phyloP scores from a whole-genome alignment of 148 eudicot genomes.

The Cornus kousa region DNA sequence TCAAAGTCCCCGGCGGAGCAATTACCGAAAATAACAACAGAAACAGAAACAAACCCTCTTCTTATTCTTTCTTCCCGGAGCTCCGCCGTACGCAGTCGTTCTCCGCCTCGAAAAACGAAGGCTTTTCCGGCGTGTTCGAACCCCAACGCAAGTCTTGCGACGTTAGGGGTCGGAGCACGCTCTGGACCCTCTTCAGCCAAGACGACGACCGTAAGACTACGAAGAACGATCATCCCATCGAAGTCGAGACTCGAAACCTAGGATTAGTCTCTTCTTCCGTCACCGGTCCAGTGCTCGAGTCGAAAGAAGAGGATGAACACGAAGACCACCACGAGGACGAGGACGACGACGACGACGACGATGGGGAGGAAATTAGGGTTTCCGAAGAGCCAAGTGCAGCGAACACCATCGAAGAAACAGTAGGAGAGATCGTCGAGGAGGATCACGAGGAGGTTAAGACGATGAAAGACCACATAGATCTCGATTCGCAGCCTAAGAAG shows the following conservation, averaged over 20 bases:
- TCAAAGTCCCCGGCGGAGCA: conserved; percentile 21
- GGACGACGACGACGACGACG: conserved; percentile 21
- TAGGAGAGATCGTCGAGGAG: conserved; percentile 34
- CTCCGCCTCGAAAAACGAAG: conserved; percentile 68
- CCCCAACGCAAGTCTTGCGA: conserved; percentile 63
- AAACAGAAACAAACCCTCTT: conserved; percentile 21
- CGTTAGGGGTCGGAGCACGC: conserved; percentile 47
- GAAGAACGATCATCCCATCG: background rate
- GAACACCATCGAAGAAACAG: conserved; percentile 16
- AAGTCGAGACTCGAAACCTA: conserved; percentile 13
- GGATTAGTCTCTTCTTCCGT: conserved; percentile 15
- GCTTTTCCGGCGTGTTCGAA: conserved; percentile 32
- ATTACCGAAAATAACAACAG: conserved; percentile 7
- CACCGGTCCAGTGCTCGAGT: conserved; percentile 8
- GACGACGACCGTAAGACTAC: conserved; percentile 25
- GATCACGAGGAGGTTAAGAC: conserved; percentile 40
- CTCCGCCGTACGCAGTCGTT: conserved; percentile 77
- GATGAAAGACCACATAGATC: conserved; percentile 81
- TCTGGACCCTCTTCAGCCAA: conserved; percentile 34
- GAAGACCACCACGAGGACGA: conserved; percentile 9
- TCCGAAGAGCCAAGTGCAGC: conserved; percentile 16
- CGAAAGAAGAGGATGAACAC: conserved; percentile 31
- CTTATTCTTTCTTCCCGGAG: conserved; percentile 58
- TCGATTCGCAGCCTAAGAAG: conserved; percentile 66
- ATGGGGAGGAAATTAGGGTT: conserved; percentile 23